phyloP scores from a whole-genome alignment of 345 rosid species.

The Viola odorata region DNA sequence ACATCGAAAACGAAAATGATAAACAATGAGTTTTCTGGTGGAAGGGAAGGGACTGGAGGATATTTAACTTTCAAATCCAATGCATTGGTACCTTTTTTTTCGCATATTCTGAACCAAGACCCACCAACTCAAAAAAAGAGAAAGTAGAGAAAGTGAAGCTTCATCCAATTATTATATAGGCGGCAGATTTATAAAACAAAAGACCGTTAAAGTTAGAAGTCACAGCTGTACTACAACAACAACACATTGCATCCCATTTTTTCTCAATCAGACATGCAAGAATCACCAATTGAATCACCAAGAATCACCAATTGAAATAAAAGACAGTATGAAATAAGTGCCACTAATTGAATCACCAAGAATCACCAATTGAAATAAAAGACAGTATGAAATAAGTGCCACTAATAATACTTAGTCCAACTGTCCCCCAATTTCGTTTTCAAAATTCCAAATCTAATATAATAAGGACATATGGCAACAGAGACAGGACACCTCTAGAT shows the following conservation, averaged over 20 bases:
- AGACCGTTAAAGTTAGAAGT: neutral
- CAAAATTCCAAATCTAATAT: neutral
- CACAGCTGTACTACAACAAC: conserved; percentile 12
- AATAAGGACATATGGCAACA: neutral
- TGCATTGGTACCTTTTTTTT: too few species aligned
- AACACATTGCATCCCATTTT: conserved; percentile 8
- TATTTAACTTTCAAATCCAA: too few species aligned
- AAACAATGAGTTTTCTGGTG: too few species aligned
- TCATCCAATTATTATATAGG: neutral
- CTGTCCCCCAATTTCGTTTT: too few species aligned
- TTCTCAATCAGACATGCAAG: neutral
- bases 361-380: too few species aligned
- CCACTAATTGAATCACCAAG: too few species aligned
- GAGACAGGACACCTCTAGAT: neutral
- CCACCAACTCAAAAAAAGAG: conserved; percentile 2
- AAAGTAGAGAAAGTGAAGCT: neutral
- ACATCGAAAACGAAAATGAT: too few species aligned
- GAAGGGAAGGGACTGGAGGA: neutral
- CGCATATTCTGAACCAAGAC: conserved; percentile 1
- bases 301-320: too few species aligned
- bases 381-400: too few species aligned
- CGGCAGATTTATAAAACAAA: neutral
- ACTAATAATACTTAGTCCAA: too few species aligned
- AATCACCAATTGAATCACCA: too few species aligned
- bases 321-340: too few species aligned